Evolutionary conservation across 2,329 filamentous ascomycete genomes (phyloP), one percentile per base, ranked within the genome.

Genomic region (Aspergillus neoniger): DNA sequence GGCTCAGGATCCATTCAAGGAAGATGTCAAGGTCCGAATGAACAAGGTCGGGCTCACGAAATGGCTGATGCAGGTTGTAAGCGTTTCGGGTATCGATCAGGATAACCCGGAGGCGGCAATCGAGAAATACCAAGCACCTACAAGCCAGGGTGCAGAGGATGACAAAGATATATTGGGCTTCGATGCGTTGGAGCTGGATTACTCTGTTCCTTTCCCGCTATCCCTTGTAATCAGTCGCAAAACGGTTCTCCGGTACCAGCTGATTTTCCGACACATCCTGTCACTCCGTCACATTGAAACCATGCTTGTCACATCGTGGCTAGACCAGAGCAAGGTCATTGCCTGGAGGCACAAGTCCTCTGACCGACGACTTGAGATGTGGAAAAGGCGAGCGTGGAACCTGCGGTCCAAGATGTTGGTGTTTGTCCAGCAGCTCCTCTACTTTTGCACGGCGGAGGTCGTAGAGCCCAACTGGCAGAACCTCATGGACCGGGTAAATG

Each of bases 401-500:
- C 79, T 99, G 59, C 86, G 95, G 36, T 92, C 93, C 2, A 87
- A 95, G 51, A 99, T 99, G 95, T 83, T 98, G 8, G 91, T 96
- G 8, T 99, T 98, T 72, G 92, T 98, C 2, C 95, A 99, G 76
- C 95, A 99, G 74, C 82, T 98, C 39, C 85, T 97, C 5, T 99
- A 98, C 77, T 99, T 96, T 74, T 98, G 92, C 78, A 98, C 95
- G 0, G 88, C 92, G 1, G 95, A 99, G 77, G 95, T 99, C 57
- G 96, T 99, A 57, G 95, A 99, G 76, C 95, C 94, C 3, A 98
- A 98, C 76, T 99, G 95, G 95, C 88, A 92, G 66, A 90, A 88
- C 51, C 86, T 99, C 63, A 97, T 97, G 92, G 87, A 89, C n/a
- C 85, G 91, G 32, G 83, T 98, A 5, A 89, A 88, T 43, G 82